phyloP scores from a whole-genome alignment of 2,329 filamentous ascomycete species.

The Colletotrichum sp. region DNA sequence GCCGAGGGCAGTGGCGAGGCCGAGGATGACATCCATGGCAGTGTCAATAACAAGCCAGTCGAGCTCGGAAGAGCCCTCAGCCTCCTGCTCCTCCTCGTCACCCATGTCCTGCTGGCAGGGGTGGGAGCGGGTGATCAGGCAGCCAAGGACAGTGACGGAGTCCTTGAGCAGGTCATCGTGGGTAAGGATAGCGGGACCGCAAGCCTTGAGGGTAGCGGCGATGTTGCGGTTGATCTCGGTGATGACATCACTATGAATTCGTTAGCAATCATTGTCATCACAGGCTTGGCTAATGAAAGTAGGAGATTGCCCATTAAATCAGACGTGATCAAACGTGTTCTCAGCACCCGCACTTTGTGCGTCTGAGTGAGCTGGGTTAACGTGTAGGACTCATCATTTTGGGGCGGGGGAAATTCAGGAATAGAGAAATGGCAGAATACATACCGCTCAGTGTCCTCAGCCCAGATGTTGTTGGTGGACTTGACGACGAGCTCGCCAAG shows the following conservation, averaged over 20 bases:
- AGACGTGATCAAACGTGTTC: constrained; percentile 66
- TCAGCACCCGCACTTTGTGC: constrained; percentile 84
- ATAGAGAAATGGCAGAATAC: constrained; percentile 45
- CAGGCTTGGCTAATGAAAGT: constrained; percentile 11
- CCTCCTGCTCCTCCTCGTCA: constrained; percentile 76
- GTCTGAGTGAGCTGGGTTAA: constrained; percentile 99
- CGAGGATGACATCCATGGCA: constrained; percentile 87
- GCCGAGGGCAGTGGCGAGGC: constrained; percentile 82
- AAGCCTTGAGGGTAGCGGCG: constrained; percentile 86
- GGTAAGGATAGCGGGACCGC: constrained; percentile 83
- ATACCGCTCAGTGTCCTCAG: constrained; percentile 91
- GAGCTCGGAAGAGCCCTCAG: constrained; percentile 86
- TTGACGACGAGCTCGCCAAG: constrained; percentile 86
- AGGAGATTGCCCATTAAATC: constrained; percentile 29
- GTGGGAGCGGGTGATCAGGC: constrained; percentile 88
- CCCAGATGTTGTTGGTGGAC: constrained; percentile 84
- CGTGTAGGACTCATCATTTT: constrained; percentile 85
- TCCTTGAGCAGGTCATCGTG: constrained; percentile 76
- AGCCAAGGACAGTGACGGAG: constrained; percentile 74
- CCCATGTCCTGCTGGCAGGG: constrained; percentile 91
- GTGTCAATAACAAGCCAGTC: constrained; percentile 98
- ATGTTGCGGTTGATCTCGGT: constrained; percentile 96
- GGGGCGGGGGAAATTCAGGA: constrained; percentile 26
- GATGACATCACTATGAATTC: constrained; percentile 71
- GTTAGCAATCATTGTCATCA: constrained; percentile 43